Conservation (phyloP, 805 yeast species). For the Wickerhamomyces canadensis region DNA sequence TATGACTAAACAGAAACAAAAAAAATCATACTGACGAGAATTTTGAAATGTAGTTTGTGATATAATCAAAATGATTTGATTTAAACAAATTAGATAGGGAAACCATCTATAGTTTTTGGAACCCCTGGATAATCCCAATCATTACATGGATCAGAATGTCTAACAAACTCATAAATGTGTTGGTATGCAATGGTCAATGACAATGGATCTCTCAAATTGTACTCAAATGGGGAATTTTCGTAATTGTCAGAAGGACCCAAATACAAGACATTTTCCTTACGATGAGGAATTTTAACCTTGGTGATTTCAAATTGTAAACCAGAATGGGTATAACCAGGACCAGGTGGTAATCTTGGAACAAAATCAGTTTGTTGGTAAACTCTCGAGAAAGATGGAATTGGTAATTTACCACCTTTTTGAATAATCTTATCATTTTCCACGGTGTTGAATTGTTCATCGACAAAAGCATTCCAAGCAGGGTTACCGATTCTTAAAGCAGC, state of each 20-base stretch:
- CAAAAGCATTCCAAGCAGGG: conserved; percentile 40
- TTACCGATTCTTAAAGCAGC: conserved; percentile 69
- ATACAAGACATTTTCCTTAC: conserved; percentile 13
- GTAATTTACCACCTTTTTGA: conserved; percentile 26
- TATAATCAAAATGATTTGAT: too few relatives aligned
- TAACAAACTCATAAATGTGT: background rate
- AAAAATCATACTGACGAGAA: too few relatives aligned
- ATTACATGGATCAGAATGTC: background rate
- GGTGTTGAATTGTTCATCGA: conserved; percentile 44
- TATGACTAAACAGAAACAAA: too few relatives aligned
- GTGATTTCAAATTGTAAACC: conserved; percentile 29
- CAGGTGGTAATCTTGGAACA: conserved; percentile 57
- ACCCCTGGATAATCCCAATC: background rate
- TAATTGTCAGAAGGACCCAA: conserved; percentile 14
- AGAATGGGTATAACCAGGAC: conserved; percentile 27
- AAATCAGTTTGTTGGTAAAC: conserved; percentile 53
- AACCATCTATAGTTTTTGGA: too few relatives aligned
- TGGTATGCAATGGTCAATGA: conserved; percentile 1
- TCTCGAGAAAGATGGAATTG: conserved; percentile 35
- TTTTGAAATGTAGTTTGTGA: too few relatives aligned
- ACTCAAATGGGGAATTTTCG: conserved; percentile 8
- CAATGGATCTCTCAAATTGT: conserved; percentile 6
- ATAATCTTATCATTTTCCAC: conserved; percentile 23
- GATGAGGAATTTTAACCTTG: conserved; percentile 31
- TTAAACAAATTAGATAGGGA: background rate